Conservation (phyloP, 495 filamentous ascomycete genomes). For the Oleoguttula mirabilis region DNA sequence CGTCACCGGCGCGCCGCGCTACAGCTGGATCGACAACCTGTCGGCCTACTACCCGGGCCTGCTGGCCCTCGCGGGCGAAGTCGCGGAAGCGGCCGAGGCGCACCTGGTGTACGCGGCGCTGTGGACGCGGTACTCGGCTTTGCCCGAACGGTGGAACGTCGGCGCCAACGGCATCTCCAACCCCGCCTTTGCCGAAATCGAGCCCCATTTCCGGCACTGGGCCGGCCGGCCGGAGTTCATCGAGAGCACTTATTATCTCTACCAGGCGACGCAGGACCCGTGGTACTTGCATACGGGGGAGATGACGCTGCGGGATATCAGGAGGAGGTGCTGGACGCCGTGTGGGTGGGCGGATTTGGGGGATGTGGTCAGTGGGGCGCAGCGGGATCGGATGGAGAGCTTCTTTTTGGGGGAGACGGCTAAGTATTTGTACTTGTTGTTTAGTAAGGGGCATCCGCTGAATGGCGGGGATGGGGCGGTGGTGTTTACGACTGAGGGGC, state of each 20-base stretch:
- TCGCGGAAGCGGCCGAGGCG: slow-evolving; percentile 81
- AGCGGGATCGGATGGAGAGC: slow-evolving; percentile 91
- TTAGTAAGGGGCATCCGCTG: slow-evolving; percentile 72
- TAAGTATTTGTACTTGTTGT: slow-evolving; percentile 88
- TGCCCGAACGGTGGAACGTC: slow-evolving; percentile 82
- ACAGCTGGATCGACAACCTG: slow-evolving; percentile 90
- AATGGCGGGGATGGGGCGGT: slow-evolving; percentile 49
- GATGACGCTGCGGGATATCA: slow-evolving; percentile 84
- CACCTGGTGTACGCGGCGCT: slow-evolving; percentile 83
- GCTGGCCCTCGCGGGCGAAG: slow-evolving; percentile 70
- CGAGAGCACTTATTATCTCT: slow-evolving; percentile 88
- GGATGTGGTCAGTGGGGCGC: slow-evolving; percentile 78
- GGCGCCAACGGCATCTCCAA: no score
- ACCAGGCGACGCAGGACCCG: slow-evolving; percentile 83
- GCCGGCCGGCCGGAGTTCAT: slow-evolving; percentile 90
- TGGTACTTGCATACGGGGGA: slow-evolving; percentile 95
- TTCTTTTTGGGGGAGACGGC: slow-evolving; percentile 95
- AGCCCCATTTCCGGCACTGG: slow-evolving; percentile 85
- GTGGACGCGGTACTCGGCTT: slow-evolving; percentile 84
- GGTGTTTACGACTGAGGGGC: slow-evolving; percentile 92
- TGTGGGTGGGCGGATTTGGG: slow-evolving; percentile 96
- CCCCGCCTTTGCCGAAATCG: slow-evolving; percentile 64
- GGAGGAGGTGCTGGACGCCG: slow-evolving; percentile 77
- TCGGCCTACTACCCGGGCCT: slow-evolving; percentile 91
- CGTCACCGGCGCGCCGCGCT: slow-evolving; percentile 64